Evolutionary conservation across 1,284 basidiomycete species (phyloP).

Genomic region (Boletus albobrunnescens): DNA sequence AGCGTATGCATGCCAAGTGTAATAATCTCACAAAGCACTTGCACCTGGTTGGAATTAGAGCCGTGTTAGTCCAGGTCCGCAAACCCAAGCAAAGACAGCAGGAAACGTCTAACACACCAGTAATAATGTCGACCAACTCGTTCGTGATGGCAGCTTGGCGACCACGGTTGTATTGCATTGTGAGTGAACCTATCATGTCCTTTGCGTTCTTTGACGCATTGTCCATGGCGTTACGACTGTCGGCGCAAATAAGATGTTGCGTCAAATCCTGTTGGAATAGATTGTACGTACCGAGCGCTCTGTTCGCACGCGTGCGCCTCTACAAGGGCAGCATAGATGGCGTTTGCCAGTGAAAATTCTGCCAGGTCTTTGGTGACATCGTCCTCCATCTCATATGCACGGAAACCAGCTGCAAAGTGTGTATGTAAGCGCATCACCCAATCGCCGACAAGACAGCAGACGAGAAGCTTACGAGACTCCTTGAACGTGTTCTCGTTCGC

Average conservation of each 20-base stretch:
- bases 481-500: slow-evolving; percentile 78
- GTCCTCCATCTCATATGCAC: slow-evolving; percentile 93
- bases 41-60: slow-evolving; percentile 33
- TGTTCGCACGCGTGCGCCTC: slow-evolving; percentile 97
- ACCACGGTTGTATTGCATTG: slow-evolving; percentile 98
- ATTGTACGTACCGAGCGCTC: slow-evolving; percentile 64
- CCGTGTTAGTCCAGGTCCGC: not conserved
- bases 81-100: not conserved
- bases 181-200: slow-evolving; percentile 84
- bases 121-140: slow-evolving; percentile 93
- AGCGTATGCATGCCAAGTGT: slow-evolving; percentile 11
- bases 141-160: slow-evolving; percentile 98
- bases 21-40: slow-evolving; percentile 38
- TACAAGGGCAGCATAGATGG: slow-evolving; percentile 90
- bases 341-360: slow-evolving; percentile 96
- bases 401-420: slow-evolving; percentile 66
- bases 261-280: slow-evolving; percentile 9
- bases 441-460: not conserved
- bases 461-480: slow-evolving; percentile 58
- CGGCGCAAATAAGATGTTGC: slow-evolving; percentile 1
- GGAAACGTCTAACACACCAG: slow-evolving; percentile 48
- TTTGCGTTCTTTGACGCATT: slow-evolving; percentile 98
- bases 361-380: slow-evolving; percentile 92
- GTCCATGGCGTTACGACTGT: slow-evolving; percentile 97
- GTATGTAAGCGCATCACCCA: not conserved